These are phyloP conservation scores for Sclerotiophoma versabilis DNA, from an alignment of 2,329 filamentous ascomycete species.

Conservation along the genomic window DNA sequence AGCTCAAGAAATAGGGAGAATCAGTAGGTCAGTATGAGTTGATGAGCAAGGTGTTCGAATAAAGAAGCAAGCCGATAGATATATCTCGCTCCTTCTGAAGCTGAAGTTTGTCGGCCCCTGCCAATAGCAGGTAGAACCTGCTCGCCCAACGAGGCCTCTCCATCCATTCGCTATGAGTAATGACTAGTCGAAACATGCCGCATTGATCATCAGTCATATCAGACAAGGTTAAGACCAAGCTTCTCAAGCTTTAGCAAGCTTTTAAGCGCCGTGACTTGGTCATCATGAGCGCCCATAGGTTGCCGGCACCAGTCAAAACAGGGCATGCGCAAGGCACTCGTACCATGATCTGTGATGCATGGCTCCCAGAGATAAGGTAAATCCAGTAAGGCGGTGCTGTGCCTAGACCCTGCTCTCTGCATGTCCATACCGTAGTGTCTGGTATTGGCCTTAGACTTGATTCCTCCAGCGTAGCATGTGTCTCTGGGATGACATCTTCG, in stretches of 20 bases:
- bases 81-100: neutral
- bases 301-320: neutral
- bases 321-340: neutral
- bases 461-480: neutral
- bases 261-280: neutral
- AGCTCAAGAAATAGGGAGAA: neutral
- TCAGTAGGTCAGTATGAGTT: neutral
- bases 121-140: neutral
- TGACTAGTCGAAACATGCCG: neutral
- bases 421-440: neutral
- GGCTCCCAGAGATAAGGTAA: neutral
- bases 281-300: neutral
- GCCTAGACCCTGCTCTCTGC: neutral
- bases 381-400: neutral
- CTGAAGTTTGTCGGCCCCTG: neutral
- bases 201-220: constrained; percentile 6
- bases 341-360: neutral
- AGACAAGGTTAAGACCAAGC: constrained; percentile 17
- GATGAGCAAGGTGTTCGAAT: neutral
- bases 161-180: neutral
- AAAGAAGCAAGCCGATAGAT: neutral
- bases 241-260: constrained; percentile 14
- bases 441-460: neutral
- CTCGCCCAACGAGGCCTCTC: neutral
- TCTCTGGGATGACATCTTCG: neutral